Base-by-base conservation (phyloP, 352 stramenopile species). In the Phytophthora vignae region DNA sequence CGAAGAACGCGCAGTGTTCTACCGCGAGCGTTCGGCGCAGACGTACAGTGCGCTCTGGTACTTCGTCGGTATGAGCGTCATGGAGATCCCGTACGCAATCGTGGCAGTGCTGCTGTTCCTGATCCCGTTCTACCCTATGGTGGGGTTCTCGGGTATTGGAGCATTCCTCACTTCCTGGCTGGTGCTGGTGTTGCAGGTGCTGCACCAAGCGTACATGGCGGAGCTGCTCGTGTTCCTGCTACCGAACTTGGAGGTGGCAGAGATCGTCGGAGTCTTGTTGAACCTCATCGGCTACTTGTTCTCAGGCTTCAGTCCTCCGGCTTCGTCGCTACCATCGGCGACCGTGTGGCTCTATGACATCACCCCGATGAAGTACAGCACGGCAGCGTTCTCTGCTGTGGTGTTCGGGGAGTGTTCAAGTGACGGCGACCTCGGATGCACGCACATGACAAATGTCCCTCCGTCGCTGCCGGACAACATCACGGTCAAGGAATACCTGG, bases 281-380 rank as follows among this genome's bases (percentile, higher is more conserved):
- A 78, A 78, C 22, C 48, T 74, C 17, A 73, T 83, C 62, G 72
- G 67, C 19, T 74, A 74, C 27, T 19, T 81, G 31, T 77, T 81
- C 44, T 76, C 73, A 11, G 76, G 76, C 22, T 83, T 73, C 29
- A 73, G 77, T 29, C 79, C 79, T 17, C 79, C 79, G 15, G 75
- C 76, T 0, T 73, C 66, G 31, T 61, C 73, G 3, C n/a, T 78
- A 19, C 58, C 76, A 21, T 40, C 27, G 7, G 33, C 67, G 2
- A 62, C 22, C 22, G 49, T 55, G 54, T 73, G 66, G 66, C 29
- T 69, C 9, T 69, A 73, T 14, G 11, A 70, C 3, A 77, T 80
- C 55, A 76, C 61, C 2, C 72, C 72, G 3, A 66, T 73, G 21
- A 61, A 31, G 2, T 85, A 85, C 61, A 76, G 53, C 1, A 64